Evolutionary conservation across 2,329 filamentous ascomycete species (phyloP).

Genomic region (Tolypocladium cylindrosporum): DNA sequence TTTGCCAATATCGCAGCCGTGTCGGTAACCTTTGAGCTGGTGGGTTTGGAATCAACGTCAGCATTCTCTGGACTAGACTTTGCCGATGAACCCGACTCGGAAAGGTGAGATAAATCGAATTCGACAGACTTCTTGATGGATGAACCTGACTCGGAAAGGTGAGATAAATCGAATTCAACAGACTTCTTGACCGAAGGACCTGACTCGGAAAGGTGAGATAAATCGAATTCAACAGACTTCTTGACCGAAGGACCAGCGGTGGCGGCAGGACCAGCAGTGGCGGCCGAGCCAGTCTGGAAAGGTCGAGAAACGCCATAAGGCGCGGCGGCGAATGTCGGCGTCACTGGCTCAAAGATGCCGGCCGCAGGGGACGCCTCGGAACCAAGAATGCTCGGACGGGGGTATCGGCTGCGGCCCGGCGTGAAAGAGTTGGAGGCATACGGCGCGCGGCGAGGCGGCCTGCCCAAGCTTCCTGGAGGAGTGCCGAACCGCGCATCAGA

Average conservation of each 20-base stretch:
- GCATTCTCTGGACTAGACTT: not conserved
- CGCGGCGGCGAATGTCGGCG: not conserved
- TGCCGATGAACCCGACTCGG: not conserved
- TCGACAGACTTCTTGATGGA: constrained; percentile 6
- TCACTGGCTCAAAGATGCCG: constrained; percentile 1
- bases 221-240: too few species aligned
- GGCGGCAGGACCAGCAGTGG: not conserved
- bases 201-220: too few species aligned
- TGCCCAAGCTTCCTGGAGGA: not conserved
- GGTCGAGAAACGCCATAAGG: not conserved
- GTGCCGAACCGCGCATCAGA: not conserved
- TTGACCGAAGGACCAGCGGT: too few species aligned
- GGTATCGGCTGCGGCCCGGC: constrained; percentile 1
- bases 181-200: too few species aligned
- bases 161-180: too few species aligned
- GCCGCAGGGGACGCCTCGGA: constrained; percentile 1
- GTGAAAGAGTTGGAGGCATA: constrained; percentile 5
- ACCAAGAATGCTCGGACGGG: constrained; percentile 6
- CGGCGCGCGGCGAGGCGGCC: not conserved
- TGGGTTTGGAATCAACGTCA: not conserved
- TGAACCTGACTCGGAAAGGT: too few species aligned
- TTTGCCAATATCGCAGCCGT: not conserved
- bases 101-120: constrained; percentile 2
- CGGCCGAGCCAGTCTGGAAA: not conserved
- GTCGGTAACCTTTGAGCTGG: not conserved